phyloP scores from a whole-genome alignment of 768 basidiomycete genomes.

The Collybia sp. region DNA sequence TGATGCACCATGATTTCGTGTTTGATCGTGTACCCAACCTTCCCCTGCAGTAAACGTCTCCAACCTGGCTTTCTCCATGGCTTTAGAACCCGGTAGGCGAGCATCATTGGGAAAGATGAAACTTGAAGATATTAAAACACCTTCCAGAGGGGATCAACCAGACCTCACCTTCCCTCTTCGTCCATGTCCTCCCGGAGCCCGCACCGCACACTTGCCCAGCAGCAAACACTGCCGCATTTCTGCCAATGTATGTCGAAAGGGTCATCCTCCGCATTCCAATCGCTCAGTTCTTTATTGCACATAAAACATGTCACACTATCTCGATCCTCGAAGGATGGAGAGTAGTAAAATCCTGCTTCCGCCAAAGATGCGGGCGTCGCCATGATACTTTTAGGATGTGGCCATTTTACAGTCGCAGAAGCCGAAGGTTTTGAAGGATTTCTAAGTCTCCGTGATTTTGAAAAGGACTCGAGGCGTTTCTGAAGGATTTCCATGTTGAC shows the following conservation, averaged over 20 bases:
- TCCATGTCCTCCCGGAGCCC: constrained; percentile 57
- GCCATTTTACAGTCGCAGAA: constrained; percentile 62
- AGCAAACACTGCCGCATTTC: constrained; percentile 61
- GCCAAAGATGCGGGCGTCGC: constrained; percentile 77
- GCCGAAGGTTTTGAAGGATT: constrained; percentile 46
- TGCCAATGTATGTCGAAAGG: constrained; percentile 79
- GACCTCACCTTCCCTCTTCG: constrained; percentile 43
- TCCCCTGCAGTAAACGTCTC: constrained; percentile 54
- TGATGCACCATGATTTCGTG: constrained; percentile 59
- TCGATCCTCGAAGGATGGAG: constrained; percentile 57
- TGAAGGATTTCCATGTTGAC: constrained; percentile 47
- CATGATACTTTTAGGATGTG: constrained; percentile 57
- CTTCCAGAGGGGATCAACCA: neutral
- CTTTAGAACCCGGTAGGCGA: constrained; percentile 61
- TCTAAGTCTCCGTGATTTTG: constrained; percentile 57
- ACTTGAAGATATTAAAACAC: constrained; percentile 28
- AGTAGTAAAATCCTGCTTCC: constrained; percentile 87
- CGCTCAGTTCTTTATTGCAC: constrained; percentile 77
- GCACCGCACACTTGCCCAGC: constrained; percentile 83
- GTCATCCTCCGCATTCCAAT: constrained; percentile 84
- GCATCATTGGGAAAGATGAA: constrained; percentile 53
- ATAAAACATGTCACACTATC: constrained; percentile 83
- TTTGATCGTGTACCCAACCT: constrained; percentile 68
- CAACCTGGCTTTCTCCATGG: constrained; percentile 69
- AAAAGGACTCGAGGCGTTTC: constrained; percentile 65